These are phyloP conservation scores for Aspergillus bombycis DNA, from an alignment of 2,329 filamentous ascomycete species.

Conservation along the genomic window DNA sequence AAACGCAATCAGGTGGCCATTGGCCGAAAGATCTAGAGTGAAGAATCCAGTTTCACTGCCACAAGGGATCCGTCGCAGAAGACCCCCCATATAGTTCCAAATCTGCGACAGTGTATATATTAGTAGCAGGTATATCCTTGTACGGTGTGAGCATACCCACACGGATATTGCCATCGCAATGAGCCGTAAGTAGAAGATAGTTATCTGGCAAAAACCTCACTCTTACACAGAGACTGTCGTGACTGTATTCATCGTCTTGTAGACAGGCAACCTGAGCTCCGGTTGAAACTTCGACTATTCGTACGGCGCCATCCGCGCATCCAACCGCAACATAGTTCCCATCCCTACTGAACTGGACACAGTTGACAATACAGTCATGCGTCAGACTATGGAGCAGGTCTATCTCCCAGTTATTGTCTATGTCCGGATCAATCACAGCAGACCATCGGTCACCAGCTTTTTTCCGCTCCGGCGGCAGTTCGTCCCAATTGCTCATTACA, in stretches of 20 bases:
- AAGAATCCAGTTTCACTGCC: not conserved
- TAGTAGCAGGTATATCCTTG: not conserved
- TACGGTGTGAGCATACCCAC: not conserved
- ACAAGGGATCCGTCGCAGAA: not conserved
- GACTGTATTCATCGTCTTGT: not conserved
- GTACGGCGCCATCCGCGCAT: not conserved
- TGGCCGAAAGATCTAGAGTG: not conserved
- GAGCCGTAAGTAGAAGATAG: not conserved
- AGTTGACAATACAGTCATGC: not conserved
- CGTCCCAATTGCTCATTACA: not conserved
- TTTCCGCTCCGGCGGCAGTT: not conserved
- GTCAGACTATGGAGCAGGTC: not conserved
- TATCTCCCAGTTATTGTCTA: not conserved
- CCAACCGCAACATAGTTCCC: not conserved
- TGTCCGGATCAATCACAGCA: not conserved
- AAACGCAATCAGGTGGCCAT: not conserved
- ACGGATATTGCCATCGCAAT: not conserved
- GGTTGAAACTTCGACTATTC: not conserved
- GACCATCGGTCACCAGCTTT: not conserved
- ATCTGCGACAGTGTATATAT: not conserved
- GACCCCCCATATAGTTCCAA: not conserved
- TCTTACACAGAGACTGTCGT: not conserved
- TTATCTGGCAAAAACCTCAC: not conserved
- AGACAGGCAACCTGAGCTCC: not conserved
- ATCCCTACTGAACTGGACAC: not conserved